Base-by-base conservation (phyloP, 148 eudicot species). In the Chenopodium album region DNA sequence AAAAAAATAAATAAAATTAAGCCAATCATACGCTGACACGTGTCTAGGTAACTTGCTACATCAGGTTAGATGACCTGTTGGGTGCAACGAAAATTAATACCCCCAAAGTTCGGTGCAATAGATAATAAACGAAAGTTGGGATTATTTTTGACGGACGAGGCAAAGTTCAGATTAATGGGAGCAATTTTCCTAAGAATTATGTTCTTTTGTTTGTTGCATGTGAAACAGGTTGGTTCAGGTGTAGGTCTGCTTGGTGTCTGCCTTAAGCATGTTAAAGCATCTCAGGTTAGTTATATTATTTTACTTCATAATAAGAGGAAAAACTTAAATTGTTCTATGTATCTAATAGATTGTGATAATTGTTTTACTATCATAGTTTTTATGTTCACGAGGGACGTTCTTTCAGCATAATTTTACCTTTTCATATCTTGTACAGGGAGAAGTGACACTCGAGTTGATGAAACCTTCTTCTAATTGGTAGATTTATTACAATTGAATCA, bases 231-330 rank as follows among this genome's bases (percentile, higher is more conserved):
- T 86, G 99, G 99, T 78, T 91, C 99, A 9, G 99, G 99, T 68
- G 97, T 90, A 78, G 99, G 98, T 76, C 84, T 96, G 92, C 89
- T 94, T 84, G 99, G 99, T 76, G 76, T 92, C 20, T 94, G 98
- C 85, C 92, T 96, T 66, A 83, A 90, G 65, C 89, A 88, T 78
- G 95, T 84, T 60, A 89, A 90, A 84, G 95, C 95, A 66, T 94
- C 98, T 16, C 85, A 91, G 92, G 99, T 90, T 52, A 28, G 76
- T 71, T 54, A 74, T 77, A 41, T 67, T 56, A 34, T 68, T 74
- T 72, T 54, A 52, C 71, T 17, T 23, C 75, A n/a, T 44, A 4
- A 66, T 63, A 31, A 65, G 77, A 14, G 14, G 13, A 28, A 16
- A 37, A 26, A 47, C 8, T 32, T 62, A 19, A 17, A 32, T 64